Evolutionary conservation across 106 monocot species (phyloP), one percentile per base, ranked within the genome.

Genomic region (Allium sativum): DNA sequence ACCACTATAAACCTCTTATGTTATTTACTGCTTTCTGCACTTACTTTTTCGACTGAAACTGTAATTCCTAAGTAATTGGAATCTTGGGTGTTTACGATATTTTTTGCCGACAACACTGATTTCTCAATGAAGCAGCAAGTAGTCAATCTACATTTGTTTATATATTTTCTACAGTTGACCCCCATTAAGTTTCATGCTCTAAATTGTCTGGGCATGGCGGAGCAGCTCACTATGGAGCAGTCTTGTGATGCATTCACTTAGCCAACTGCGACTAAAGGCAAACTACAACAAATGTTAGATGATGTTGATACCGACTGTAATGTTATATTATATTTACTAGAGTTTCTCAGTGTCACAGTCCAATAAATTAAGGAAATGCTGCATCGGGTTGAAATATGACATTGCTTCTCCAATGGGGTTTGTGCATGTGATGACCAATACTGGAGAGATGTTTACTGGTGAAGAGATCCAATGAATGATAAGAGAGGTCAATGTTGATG

Each of bases 381-480:
- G 72, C 76, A 65, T n/a, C n/a, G 81, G 76, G 65, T 66, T 81
- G 14, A 81, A 22, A 22, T 3, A 81, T 17, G 76, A 76, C 8
- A 69, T 81, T 72, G 76, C 73, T 52, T 76, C 81, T 0, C 65
- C 68, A 9, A 73, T 76, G n/a, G 4, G 81, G 76, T 76, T 81
- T 18, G 76, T 72, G n/a, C 72, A 73, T 45, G 81, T 81, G 64
- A 81, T 81, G 76, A 73, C 76, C 59, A 76, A 81, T 42, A 64
- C 76, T 10, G 81, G 81, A 1, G 81, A 81, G 68, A 76, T 65
- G 69, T 72, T 81, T 16, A 81, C 72, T 1, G 76, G 73, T 18
- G 81, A 73, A 55, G 76, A 81, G 76, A 73, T 81, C 3, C 64
- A 73, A 16, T 76, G 76, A 59, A 81, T 81, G 76, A 68, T 81